A percentile compares a stretch with the other conserved stretches of the same genome.
Evolutionary conservation across 2,329 filamentous ascomycete species (phyloP).

Genomic region (Arthrocladium fulminans): DNA sequence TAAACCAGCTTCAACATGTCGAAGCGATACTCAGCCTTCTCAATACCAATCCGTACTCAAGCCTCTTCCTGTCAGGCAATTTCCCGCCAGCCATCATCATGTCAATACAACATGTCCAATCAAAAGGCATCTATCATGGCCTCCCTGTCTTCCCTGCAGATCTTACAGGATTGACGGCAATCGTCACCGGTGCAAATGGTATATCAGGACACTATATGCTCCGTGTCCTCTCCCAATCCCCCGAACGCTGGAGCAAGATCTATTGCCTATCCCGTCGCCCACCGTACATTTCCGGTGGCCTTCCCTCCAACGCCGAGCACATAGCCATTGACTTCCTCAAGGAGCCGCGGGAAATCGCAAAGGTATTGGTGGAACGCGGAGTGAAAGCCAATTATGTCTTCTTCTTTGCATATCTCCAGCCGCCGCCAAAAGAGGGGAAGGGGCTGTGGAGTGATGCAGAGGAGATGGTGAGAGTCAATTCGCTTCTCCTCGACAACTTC

Average conservation of each 20-base stretch:
- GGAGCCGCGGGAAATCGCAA: constrained; percentile 24
- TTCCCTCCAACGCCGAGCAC: constrained; percentile 33
- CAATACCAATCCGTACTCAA: too few species aligned
- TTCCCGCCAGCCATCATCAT: not conserved
- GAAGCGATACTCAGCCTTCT: too few species aligned
- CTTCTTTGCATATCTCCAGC: constrained; percentile 47
- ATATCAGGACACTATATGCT: constrained; percentile 46
- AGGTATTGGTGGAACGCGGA: constrained; percentile 20
- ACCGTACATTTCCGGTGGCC: constrained; percentile 32
- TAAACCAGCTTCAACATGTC: too few species aligned
- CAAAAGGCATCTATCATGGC: constrained; percentile 40
- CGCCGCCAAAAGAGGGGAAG: constrained; percentile 35
- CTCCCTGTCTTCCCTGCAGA: constrained; percentile 38
- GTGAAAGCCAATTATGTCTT: constrained; percentile 39
- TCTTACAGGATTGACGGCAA: constrained; percentile 40
- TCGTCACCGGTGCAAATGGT: constrained; percentile 47
- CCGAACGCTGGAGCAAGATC: constrained; percentile 44
- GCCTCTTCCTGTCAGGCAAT: too few species aligned
- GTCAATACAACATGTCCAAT: constrained; percentile 13
- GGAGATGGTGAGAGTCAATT: constrained; percentile 42
- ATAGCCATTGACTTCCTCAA: constrained; percentile 31
- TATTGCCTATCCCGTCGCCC: constrained; percentile 42
- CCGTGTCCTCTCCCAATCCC: constrained; percentile 38
- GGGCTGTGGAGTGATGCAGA: constrained; percentile 43
- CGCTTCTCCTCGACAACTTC: constrained; percentile 40